These are phyloP conservation scores for Cystofilobasidium ferigula DNA, from an alignment of 768 basidiomycete species.

Conservation along the genomic window DNA sequence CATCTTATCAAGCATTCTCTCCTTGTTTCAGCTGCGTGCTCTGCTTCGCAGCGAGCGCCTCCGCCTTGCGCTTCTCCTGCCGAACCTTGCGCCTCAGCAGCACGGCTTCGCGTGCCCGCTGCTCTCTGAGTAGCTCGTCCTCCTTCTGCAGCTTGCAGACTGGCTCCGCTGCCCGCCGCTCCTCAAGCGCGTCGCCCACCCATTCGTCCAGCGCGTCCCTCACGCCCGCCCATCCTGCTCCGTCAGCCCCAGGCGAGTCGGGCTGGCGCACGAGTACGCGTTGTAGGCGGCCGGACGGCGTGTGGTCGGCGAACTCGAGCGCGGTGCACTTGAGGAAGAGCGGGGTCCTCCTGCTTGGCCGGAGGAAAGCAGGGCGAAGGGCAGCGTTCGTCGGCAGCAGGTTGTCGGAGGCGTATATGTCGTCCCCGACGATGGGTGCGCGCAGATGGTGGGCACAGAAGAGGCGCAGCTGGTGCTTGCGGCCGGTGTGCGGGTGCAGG, in stretches of 20 bases:
- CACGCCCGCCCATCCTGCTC: neutral
- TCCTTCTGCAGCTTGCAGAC: too few relatives aligned
- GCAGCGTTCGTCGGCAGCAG: neutral
- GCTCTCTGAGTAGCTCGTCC: too few relatives aligned
- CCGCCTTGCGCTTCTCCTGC: too few relatives aligned
- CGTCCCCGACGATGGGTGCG: conserved; percentile 23
- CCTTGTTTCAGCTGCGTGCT: too few relatives aligned
- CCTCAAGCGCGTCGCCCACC: conserved; percentile 1
- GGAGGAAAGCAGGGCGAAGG: too few relatives aligned
- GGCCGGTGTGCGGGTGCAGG: conserved; percentile 19
- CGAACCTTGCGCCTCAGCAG: too few relatives aligned
- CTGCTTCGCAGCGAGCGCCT: too few relatives aligned
- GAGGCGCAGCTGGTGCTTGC: conserved; percentile 25
- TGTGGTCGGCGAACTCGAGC: neutral
- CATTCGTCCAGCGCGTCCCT: neutral
- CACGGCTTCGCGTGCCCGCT: too few relatives aligned
- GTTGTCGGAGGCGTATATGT: neutral
- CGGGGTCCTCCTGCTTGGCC: neutral
- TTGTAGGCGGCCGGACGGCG: neutral
- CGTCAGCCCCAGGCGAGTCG: neutral
- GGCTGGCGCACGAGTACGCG: neutral
- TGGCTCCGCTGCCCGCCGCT: too few relatives aligned
- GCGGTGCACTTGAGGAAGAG: neutral
- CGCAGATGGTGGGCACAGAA: conserved; percentile 4
- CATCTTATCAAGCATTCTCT: too few relatives aligned